These are phyloP conservation scores for Tilletia indica DNA, from an alignment of 1,284 basidiomycete species.

Conservation along the genomic window DNA sequence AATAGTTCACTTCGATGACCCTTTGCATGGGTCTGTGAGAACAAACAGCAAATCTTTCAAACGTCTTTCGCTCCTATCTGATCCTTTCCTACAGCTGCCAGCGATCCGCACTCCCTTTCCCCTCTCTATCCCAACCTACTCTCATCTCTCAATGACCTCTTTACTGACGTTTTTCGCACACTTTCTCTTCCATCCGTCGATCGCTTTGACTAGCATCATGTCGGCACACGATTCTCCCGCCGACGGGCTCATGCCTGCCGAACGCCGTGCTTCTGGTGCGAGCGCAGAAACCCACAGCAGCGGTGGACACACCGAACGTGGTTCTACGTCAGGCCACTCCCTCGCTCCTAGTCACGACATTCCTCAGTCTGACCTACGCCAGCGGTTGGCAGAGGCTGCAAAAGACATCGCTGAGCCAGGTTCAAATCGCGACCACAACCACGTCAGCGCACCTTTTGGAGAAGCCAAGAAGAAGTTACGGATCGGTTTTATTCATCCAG, in stretches of 20 bases:
- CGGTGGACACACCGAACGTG: slow-evolving; percentile 3
- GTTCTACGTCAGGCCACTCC: neutral
- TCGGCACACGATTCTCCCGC: neutral
- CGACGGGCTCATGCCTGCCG: slow-evolving; percentile 12
- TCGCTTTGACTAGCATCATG: neutral
- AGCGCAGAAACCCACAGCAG: slow-evolving; percentile 8
- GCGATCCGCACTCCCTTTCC: neutral
- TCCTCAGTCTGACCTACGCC: slow-evolving; percentile 4
- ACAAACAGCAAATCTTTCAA: slow-evolving; percentile 15
- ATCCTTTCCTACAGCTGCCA: neutral
- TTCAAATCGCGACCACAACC: neutral
- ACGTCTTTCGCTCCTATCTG: slow-evolving; percentile 18
- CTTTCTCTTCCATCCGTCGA: neutral
- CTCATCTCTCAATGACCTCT: too few species aligned
- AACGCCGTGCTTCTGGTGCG: neutral
- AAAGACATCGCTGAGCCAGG: neutral
- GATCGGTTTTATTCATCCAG: slow-evolving; percentile 88
- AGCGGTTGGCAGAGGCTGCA: slow-evolving; percentile 2
- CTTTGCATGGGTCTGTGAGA: slow-evolving; percentile 11
- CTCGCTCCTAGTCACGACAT: neutral
- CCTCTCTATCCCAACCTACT: neutral
- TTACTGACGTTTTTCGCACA: neutral
- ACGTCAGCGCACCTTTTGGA: neutral
- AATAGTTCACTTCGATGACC: slow-evolving; percentile 18
- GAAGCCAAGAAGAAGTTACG: slow-evolving; percentile 37